Percentiles rank a stretch among this genome's conserved stretches.
Evolutionary conservation across 768 basidiomycete genomes (phyloP).

Genomic region (Termitomyces sp.): DNA sequence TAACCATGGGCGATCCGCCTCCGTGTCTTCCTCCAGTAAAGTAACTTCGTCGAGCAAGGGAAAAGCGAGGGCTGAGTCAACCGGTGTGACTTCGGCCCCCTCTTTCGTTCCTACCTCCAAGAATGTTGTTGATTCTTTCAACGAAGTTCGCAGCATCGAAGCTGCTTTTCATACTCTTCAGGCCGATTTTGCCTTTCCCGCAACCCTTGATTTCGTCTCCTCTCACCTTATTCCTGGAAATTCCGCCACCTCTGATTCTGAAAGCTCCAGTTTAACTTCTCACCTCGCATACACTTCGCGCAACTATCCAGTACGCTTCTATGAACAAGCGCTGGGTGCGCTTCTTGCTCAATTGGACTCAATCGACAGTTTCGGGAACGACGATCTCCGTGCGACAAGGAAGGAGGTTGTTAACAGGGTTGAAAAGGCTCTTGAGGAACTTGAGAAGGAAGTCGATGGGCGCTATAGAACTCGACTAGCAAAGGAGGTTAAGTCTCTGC

Average conservation of each 20-base stretch:
- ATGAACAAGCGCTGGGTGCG: conserved; percentile 54
- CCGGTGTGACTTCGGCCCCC: conserved; percentile 5
- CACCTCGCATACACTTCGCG: conserved; percentile 49
- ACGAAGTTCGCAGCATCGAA: conserved; percentile 35
- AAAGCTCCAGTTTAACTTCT: conserved; percentile 16
- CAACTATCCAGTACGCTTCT: conserved; percentile 58
- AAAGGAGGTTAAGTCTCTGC: conserved; percentile 17
- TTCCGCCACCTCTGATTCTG: conserved; percentile 14
- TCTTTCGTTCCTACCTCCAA: conserved; percentile 17
- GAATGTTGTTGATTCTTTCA: conserved; percentile 29
- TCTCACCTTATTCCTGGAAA: conserved; percentile 23
- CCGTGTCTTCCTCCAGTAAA: background rate
- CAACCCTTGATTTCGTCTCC: conserved; percentile 34
- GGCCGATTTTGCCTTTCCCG: conserved; percentile 33
- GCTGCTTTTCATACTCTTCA: conserved; percentile 32
- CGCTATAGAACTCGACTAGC: conserved; percentile 26
- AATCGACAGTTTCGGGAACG: conserved; percentile 57
- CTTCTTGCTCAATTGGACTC: conserved; percentile 55
- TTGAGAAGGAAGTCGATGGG: conserved; percentile 45
- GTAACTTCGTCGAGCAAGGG: conserved; percentile 22
- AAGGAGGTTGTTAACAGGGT: conserved; percentile 51
- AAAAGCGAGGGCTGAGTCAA: conserved; percentile 27
- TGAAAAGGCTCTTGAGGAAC: conserved; percentile 49
- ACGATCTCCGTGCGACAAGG: conserved; percentile 40
- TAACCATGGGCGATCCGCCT: background rate